A percentile compares a stretch with the other conserved stretches of the same genome.
phyloP scores from a whole-genome alignment of 2,329 filamentous ascomycete species.

The Colletotrichum nymphaeae region DNA sequence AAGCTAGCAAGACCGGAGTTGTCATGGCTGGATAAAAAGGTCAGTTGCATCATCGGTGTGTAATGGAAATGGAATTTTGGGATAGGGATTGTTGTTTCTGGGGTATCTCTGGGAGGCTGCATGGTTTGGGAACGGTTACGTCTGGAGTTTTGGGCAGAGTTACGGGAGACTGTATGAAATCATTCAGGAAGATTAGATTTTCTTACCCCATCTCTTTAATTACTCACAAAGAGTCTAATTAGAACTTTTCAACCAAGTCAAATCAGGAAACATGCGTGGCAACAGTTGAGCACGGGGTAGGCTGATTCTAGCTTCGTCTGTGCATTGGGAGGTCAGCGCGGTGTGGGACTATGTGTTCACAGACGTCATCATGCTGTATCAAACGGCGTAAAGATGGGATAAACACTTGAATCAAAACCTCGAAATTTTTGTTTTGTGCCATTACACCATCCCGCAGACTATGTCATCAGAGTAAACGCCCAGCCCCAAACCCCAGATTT shows the following conservation, averaged over 20 bases:
- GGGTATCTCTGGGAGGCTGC: neutral
- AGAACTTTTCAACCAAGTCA: neutral
- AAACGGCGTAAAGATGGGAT: neutral
- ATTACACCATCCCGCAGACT: neutral
- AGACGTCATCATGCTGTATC: neutral
- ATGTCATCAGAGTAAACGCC: neutral
- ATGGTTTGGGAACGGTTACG: neutral
- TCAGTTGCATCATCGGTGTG: neutral
- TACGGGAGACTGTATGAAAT: conserved; percentile 8
- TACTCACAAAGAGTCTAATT: neutral
- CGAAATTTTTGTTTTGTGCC: neutral
- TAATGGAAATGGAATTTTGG: neutral
- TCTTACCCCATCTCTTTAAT: neutral
- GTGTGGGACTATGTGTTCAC: no score
- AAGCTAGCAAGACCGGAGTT: conserved; percentile 23
- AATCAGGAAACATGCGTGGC: neutral
- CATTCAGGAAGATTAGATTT: neutral
- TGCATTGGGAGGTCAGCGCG: neutral
- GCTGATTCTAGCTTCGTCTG: neutral
- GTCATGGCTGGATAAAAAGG: conserved; percentile 18
- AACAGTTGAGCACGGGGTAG: neutral
- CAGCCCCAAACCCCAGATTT: neutral
- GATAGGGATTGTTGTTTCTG: neutral
- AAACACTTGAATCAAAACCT: neutral
- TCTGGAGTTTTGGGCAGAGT: conserved; percentile 24